phyloP scores from a whole-genome alignment of 2,329 filamentous ascomycete genomes.

The Trichoderma sp. region DNA sequence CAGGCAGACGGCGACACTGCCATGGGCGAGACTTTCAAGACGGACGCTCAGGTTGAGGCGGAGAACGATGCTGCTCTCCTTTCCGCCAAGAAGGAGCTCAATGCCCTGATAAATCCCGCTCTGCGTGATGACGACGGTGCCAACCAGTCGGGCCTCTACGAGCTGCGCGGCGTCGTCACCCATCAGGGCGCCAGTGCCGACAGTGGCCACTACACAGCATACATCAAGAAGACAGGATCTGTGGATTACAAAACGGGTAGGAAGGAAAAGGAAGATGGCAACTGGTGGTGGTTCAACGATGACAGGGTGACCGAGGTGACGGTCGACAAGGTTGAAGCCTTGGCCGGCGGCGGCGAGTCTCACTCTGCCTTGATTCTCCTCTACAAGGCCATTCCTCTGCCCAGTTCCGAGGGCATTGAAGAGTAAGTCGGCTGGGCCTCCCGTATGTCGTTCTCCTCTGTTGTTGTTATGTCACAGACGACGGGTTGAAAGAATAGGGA shows the following conservation, averaged over 20 bases:
- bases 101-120: conserved; percentile 70
- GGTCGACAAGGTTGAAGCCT: conserved; percentile 82
- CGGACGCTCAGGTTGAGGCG: conserved; percentile 86
- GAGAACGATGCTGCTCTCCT: conserved; percentile 75
- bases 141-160: conserved; percentile 93
- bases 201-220: conserved; percentile 96
- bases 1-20: conserved; percentile 58
- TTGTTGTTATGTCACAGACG: neutral
- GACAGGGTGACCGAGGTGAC: conserved; percentile 94
- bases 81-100: conserved; percentile 82
- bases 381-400: conserved; percentile 71
- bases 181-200: conserved; percentile 96
- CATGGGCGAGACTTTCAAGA: conserved; percentile 82
- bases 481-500: neutral
- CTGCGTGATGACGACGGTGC: conserved; percentile 74
- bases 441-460: neutral
- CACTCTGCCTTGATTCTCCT: conserved; percentile 79
- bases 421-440: conserved; percentile 23
- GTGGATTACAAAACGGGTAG: conserved; percentile 74
- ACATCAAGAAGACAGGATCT: conserved; percentile 83
- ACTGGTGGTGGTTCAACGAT: conserved; percentile 99
- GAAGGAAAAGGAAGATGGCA: conserved; percentile 77
- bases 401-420: conserved; percentile 49
- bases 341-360: conserved; percentile 84
- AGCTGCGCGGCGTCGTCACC: conserved; percentile 89